Conservation (phyloP, 257 asterid genomes). For the Solanum ossicruentum region DNA sequence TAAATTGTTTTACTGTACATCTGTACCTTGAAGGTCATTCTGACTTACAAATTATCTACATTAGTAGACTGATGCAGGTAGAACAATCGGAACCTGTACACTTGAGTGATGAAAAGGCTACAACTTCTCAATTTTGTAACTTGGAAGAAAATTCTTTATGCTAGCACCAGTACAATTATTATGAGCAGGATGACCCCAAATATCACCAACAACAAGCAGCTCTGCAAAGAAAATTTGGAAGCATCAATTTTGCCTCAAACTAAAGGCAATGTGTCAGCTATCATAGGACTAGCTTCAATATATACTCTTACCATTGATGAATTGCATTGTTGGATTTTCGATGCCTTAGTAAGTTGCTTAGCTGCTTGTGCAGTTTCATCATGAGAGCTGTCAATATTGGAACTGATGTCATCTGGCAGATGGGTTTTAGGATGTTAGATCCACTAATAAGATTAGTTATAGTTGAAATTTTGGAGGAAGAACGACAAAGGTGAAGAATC, state of each 20-base stretch:
- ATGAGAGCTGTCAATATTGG: constrained; percentile 58
- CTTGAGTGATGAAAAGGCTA: not conserved
- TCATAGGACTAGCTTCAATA: not conserved
- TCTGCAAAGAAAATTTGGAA: constrained; percentile 24
- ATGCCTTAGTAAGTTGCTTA: constrained; percentile 76
- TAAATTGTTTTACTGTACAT: not conserved
- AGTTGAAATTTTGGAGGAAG: not conserved
- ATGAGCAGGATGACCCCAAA: constrained; percentile 72
- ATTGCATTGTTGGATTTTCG: constrained; percentile 66
- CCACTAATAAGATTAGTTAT: not conserved
- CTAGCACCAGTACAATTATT: constrained; percentile 22
- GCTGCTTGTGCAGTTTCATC: constrained; percentile 80
- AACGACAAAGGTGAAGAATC: not conserved
- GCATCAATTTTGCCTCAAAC: not conserved
- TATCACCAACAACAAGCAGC: constrained; percentile 72
- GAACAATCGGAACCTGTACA: not conserved
- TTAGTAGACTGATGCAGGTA: not conserved
- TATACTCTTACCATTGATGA: constrained; percentile 53
- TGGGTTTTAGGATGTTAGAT: not conserved
- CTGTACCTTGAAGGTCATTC: not conserved
- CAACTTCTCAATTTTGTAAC: not conserved
- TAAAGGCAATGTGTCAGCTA: not conserved
- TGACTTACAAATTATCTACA: not conserved
- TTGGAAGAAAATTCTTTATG: not conserved
- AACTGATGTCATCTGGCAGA: constrained; percentile 65